phyloP scores from a whole-genome alignment of 1,139 yeast genomes.

The Sugiyamaella novakii region DNA sequence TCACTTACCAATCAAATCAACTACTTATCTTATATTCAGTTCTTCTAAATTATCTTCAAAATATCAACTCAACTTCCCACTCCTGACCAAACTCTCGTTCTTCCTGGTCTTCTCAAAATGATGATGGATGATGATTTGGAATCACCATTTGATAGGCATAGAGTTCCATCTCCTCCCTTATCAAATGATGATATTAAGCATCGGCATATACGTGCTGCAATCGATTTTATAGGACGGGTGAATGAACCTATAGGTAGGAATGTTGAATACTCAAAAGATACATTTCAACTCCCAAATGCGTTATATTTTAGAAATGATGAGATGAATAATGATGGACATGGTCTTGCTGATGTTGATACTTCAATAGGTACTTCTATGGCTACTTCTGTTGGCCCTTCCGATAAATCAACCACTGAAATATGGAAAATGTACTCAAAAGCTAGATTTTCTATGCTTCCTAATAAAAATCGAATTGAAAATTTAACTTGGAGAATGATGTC shows the following conservation, averaged over 20 bases:
- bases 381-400: background rate
- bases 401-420: conserved; percentile 44
- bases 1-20: no score
- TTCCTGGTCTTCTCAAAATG: no score
- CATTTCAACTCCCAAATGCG: conserved; percentile 11
- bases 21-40: no score
- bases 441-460: conserved; percentile 67
- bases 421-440: conserved; percentile 85
- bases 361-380: background rate
- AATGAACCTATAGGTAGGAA: background rate
- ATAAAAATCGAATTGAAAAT: conserved; percentile 74
- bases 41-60: no score
- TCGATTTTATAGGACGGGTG: conserved; percentile 1
- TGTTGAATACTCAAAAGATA: background rate
- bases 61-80: no score
- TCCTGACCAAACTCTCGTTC: no score
- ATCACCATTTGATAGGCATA: background rate
- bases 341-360: background rate
- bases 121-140: conserved; percentile 10
- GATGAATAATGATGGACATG: conserved; percentile 13
- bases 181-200: conserved; percentile 10
- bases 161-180: conserved; percentile 6
- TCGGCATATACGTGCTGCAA: conserved; percentile 13
- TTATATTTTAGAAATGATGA: conserved; percentile 13
- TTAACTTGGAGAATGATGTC: conserved; percentile 86